Base-by-base conservation (phyloP, 2,329 filamentous ascomycete genomes). In the Aspergillus brasiliensis region DNA sequence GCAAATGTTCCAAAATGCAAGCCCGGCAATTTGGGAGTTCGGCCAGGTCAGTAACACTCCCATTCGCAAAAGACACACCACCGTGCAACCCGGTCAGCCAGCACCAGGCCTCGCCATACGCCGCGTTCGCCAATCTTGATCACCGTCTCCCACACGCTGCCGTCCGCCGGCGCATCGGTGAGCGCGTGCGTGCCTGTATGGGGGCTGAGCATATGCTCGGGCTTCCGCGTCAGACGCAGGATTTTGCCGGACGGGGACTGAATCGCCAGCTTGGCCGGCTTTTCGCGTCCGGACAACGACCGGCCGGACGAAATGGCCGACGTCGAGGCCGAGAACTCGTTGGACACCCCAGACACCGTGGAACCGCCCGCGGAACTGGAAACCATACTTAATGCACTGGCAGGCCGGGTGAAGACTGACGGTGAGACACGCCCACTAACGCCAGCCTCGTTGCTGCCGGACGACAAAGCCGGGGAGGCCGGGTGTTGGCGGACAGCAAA, bases 211-310 rank as follows among this genome's bases (percentile, higher is more conserved):
- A 79, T 77, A 57, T 81, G 78, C 44, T 82, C 80, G 6, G 77
- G 75, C 63, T 81, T 82, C 25, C 80, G 76, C 27, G 74, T 81
- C 31, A 82, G 82, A 56, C 95, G 84, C 60, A 98, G 85, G 67
- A 99, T 98, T 80, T 98, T 98, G 62, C 96, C 95, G 28, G 89
- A 91, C 0, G 95, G 95, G 5, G 91, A 92, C 77, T 99, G 95
- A 58, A 99, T 94, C 0, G 95, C 95, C 56, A 99, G 78, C 77
- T 99, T 99, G 5, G 95, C 95, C 2, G 95, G 94, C 76, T 99
- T 99, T 72, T 87, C 76, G 1, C 74, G 71, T 5, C 70, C 72
- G 17, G 67, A 71, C 17, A 60, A 55, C 2, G 75, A 76, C 23
- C 67, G 71, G n/a, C 59, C 69, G 2, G 75, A 76, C 0, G 88